A percentile compares a stretch with the other conserved stretches of the same genome.
These are phyloP conservation scores for Luvunga scandens DNA, from an alignment of 345 rosid species.

Conservation along the genomic window DNA sequence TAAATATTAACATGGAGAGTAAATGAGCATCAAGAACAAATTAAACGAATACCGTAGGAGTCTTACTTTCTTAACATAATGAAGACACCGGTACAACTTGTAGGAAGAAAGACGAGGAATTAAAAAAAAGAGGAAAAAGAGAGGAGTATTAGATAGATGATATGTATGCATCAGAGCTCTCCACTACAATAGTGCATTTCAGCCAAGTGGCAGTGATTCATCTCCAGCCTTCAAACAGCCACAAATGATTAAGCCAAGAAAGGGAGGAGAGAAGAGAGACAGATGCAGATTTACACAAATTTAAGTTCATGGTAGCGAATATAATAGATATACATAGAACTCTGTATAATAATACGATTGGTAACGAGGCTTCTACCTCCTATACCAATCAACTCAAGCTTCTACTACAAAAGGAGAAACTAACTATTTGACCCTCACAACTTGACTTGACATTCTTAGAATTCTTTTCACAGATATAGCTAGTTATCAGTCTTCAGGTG, in stretches of 20 bases:
- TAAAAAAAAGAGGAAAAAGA: not conserved
- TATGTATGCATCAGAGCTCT: not conserved
- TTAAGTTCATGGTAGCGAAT: not conserved
- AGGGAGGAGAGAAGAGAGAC: not conserved
- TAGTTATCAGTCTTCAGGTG: not conserved
- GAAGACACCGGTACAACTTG: not conserved
- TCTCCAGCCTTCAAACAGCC: not conserved
- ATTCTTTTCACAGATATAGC: no score
- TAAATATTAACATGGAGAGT: not conserved
- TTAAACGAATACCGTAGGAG: not conserved
- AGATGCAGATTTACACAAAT: not conserved
- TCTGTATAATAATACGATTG: not conserved
- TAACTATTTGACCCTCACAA: not conserved
- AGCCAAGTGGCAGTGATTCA: not conserved
- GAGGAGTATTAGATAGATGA: not conserved
- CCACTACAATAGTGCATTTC: not conserved
- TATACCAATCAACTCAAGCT: not conserved
- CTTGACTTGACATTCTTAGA: no score
- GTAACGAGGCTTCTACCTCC: not conserved
- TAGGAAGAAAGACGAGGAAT: not conserved
- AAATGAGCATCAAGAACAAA: not conserved
- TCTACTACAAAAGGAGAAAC: not conserved
- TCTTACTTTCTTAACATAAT: not conserved
- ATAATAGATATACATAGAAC: not conserved
- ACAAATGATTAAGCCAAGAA: not conserved